These are phyloP conservation scores for Fomitopsis palustris DNA, from an alignment of 1,284 basidiomycete species.

Conservation along the genomic window DNA sequence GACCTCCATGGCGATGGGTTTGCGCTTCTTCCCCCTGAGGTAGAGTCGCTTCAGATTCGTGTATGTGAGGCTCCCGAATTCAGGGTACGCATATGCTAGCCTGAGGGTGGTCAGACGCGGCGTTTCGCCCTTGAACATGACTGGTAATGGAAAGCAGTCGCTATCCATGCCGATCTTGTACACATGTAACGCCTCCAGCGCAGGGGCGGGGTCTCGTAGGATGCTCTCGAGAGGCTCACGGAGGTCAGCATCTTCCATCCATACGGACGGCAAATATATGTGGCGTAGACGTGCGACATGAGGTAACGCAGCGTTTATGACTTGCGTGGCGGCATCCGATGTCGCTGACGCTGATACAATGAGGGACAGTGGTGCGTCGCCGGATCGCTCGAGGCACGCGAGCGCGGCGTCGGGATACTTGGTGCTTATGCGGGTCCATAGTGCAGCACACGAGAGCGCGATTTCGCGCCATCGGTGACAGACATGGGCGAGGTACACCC, in stretches of 20 bases:
- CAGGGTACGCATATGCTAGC: constrained; percentile 23
- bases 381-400: constrained; percentile 25
- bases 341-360: constrained; percentile 18
- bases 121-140: constrained; percentile 23
- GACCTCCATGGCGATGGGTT: constrained; percentile 20
- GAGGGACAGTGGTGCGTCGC: constrained; percentile 25
- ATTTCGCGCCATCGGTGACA: constrained; percentile 27
- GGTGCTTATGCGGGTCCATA: constrained; percentile 29
- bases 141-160: constrained; percentile 22
- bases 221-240: constrained; percentile 20
- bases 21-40: constrained; percentile 26
- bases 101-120: constrained; percentile 22
- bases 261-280: constrained; percentile 25
- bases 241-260: constrained; percentile 18
- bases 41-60: constrained; percentile 20
- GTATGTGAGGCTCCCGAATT: constrained; percentile 15
- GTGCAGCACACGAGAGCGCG: constrained; percentile 21
- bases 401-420: constrained; percentile 23
- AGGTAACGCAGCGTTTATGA: constrained; percentile 21
- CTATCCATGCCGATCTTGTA: constrained; percentile 18
- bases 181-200: constrained; percentile 25
- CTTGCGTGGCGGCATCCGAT: constrained; percentile 12
- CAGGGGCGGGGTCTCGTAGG: constrained; percentile 20
- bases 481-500: constrained; percentile 24
- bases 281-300: constrained; percentile 25